These are phyloP conservation scores for Fusarium brevicatenulatum DNA, from an alignment of 2,329 filamentous ascomycete species.

Conservation along the genomic window DNA sequence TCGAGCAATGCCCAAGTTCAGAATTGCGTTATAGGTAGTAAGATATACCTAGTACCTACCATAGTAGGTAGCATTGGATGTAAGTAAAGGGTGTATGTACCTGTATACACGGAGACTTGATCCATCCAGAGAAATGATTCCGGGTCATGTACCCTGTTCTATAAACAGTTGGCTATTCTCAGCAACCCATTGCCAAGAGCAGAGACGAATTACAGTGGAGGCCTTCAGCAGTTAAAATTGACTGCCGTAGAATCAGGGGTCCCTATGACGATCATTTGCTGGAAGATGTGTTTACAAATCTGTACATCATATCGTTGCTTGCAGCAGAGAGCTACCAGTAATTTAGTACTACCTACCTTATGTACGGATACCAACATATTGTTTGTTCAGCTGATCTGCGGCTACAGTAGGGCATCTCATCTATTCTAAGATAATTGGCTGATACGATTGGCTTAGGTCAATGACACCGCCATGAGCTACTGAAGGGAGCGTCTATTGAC, in stretches of 20 bases:
- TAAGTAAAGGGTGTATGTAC: background rate
- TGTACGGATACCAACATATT: background rate
- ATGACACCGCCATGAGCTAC: background rate
- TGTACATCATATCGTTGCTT: conserved; percentile 3
- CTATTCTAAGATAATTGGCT: background rate
- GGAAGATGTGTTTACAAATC: background rate
- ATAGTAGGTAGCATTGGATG: background rate
- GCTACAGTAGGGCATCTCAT: background rate
- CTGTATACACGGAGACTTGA: background rate
- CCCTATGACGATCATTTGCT: conserved; percentile 8
- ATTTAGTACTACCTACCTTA: background rate
- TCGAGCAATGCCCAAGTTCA: background rate
- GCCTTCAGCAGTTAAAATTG: background rate
- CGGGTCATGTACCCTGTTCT: conserved; percentile 1
- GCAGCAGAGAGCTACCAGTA: background rate
- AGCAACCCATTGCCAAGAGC: conserved; percentile 2
- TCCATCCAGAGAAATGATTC: background rate
- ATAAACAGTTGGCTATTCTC: background rate
- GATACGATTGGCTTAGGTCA: conserved; percentile 17
- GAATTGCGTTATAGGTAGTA: background rate
- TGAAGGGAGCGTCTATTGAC: background rate
- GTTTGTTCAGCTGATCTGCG: background rate
- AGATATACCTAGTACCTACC: background rate
- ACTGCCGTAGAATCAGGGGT: conserved; percentile 18
- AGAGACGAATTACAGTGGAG: conserved; percentile 4